Evolutionary conservation across 2,329 filamentous ascomycete genomes (phyloP).

Genomic region (Botrytis porri): DNA sequence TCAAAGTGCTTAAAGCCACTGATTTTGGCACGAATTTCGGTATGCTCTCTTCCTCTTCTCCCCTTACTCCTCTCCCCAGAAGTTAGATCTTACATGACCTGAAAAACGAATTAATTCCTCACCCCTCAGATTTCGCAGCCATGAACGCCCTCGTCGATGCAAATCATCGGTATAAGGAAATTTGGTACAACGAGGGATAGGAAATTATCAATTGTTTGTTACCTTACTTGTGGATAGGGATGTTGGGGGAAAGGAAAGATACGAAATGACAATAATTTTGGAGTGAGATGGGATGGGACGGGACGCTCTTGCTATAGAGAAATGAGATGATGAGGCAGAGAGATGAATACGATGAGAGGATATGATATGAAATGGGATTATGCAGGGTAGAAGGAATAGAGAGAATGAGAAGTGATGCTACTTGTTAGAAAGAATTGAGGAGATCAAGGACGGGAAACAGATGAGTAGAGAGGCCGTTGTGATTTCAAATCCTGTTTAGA

Average conservation of each 20-base stretch:
- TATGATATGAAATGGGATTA: background rate
- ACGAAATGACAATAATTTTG: background rate
- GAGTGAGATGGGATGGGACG: background rate
- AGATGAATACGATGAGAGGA: background rate
- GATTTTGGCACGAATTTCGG: conserved; percentile 68
- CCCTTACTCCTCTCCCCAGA: background rate
- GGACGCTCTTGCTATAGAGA: background rate
- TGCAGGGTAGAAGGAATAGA: background rate
- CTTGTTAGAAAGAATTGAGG: background rate
- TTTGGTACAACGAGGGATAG: conserved; percentile 59
- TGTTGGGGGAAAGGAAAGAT: too few species aligned
- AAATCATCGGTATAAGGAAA: conserved; percentile 74
- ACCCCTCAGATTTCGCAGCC: conserved; percentile 57
- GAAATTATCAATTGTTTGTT: background rate
- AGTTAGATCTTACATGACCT: too few species aligned
- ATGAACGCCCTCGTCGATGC: conserved; percentile 79
- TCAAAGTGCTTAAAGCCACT: conserved; percentile 66
- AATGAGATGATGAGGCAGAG: background rate
- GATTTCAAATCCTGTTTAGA: background rate
- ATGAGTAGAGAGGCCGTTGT: background rate
- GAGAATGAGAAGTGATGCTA: background rate
- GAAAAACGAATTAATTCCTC: background rate
- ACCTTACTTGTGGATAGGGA: background rate
- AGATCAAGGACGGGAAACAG: background rate
- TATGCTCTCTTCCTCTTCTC: conserved; percentile 44